Evolutionary conservation across 352 stramenopile genomes (phyloP), one percentile per base, ranked within the genome.

Genomic region (Phytophthora colocasiae): DNA sequence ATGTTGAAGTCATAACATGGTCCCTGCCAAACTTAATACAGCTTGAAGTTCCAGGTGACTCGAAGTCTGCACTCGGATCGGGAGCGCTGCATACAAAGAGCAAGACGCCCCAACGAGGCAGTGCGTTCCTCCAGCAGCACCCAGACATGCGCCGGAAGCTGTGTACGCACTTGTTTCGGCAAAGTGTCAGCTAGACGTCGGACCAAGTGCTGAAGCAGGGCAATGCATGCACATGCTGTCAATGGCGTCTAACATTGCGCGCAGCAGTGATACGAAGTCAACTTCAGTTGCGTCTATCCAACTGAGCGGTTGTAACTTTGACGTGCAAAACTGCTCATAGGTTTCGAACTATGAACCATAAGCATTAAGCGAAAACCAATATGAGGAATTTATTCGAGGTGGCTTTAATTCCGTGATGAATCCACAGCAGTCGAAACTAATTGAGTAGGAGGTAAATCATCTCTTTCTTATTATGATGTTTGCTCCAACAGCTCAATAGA

Each of bases 21-120:
- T 43, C 67, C 75, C 75, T 79, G 43, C 51, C 49, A 78, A 57
- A 87, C 14, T 58, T 71, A 31, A 83, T 87, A 71, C 58, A 61
- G 49, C 39, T 83, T 83, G 74, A 85, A 85, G 77, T 83, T 81
- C 52, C 54, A 48, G 17, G 10, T 34, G 29, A 7, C 29, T 34
- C 29, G 29, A 34, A 34, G 10, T 34, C 29, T 34, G 29, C 29
- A 9, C 22, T 12, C 29, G 14, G 51, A 34, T 59, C 46, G n/a
- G 45, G 46, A 63, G 32, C 36, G 32, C 26, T 27, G 51, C 44
- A 69, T 69, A 69, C 61, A 45, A 50, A 58, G 41, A 17, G 46
- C 61, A 38, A 69, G 52, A 52, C 24, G 43, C n/a, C 19, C 17
- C 32, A 7, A 29, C 43, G 38, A 51, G 48, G 24, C 31, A 9